Base-by-base conservation (phyloP, 2,329 filamentous ascomycete species). In the Botrytis aclada region DNA sequence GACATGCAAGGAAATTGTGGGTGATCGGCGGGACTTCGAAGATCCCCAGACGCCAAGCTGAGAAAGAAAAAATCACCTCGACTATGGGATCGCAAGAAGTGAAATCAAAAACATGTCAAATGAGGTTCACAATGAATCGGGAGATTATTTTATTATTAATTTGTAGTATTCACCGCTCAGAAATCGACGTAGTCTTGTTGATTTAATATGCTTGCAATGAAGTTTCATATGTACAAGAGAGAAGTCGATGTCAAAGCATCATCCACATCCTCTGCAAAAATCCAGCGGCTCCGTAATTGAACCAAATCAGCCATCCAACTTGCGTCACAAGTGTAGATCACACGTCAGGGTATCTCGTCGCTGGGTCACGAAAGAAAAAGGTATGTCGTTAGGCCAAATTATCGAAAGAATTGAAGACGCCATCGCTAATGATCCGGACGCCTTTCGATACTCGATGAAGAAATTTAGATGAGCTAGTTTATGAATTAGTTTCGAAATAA, bases 391-490 rank as follows among this genome's bases (percentile, higher is more conserved):
- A 73, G 72, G 78, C 77, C 77, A 77, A 77, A 78, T 45, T 41
- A 54, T 71, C 34, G 58, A 65, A 54, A 54, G n/a, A 65, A 71
- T 25, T 32, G 5, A 22, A 41, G 54, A 65, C 75, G 77, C 77
- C 77, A 75, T 73, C 72, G 64, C 61, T 72, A 43, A 65, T 65
- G 58, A 71, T 74, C 67, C 72, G 74, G 74, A 75, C 76, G 74
- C 72, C 73, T 45, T n/a, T 72, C 71, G 72, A 76, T 75, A 61
- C 73, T 77, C 74, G 69, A 75, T 76, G 65, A 67, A 61, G 69
- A 74, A 60, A 77, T 73, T 80, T 79, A 80, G 67, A 80, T 71
- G 76, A 80, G 74, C 79, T 80, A 41, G 16, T 18, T 39, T 16
- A 16, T n/a, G 0, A 65, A 73, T 80, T 72, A 80, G 78, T 32